Percentiles rank a stretch among this genome's conserved stretches.
These are phyloP conservation scores for Exophiala bonariae DNA, from an alignment of 2,329 filamentous ascomycete species.

Conservation along the genomic window DNA sequence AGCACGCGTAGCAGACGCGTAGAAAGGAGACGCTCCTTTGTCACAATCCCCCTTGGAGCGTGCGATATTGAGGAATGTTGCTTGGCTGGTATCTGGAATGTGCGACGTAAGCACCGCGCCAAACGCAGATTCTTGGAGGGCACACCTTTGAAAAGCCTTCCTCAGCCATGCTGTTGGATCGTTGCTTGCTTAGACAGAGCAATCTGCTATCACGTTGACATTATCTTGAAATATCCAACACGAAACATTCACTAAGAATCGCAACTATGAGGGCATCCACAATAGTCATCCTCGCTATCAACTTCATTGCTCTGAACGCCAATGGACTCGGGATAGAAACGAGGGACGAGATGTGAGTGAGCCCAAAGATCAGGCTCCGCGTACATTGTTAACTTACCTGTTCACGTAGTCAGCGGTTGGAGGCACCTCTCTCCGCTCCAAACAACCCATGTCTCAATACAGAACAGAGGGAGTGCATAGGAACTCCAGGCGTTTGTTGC, in stretches of 20 bases:
- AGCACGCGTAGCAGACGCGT: no score
- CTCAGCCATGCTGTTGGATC: no score
- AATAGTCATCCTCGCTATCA: constrained; percentile 10
- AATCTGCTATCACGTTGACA: no score
- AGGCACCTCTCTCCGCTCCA: no score
- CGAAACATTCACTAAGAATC: neutral
- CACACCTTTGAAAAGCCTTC: no score
- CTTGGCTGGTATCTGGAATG: constrained; percentile 26
- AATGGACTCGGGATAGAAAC: constrained; percentile 6
- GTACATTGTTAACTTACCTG: no score
- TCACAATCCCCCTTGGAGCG: constrained; percentile 4
- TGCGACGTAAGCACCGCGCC: constrained; percentile 2
- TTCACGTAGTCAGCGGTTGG: no score
- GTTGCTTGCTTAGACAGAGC: no score
- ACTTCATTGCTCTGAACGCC: constrained; percentile 4
- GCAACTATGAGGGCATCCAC: constrained; percentile 11
- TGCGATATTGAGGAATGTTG: constrained; percentile 17
- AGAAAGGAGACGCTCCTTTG: constrained; percentile 3
- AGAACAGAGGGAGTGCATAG: no score
- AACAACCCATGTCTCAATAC: no score
- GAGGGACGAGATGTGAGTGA: constrained; percentile 5
- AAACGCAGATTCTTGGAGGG: no score
- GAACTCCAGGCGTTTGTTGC: neutral
- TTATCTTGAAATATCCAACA: neutral
- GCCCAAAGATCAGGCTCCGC: no score